Base-by-base conservation (phyloP, 2,329 filamentous ascomycete species). In the Apiospora koreana region DNA sequence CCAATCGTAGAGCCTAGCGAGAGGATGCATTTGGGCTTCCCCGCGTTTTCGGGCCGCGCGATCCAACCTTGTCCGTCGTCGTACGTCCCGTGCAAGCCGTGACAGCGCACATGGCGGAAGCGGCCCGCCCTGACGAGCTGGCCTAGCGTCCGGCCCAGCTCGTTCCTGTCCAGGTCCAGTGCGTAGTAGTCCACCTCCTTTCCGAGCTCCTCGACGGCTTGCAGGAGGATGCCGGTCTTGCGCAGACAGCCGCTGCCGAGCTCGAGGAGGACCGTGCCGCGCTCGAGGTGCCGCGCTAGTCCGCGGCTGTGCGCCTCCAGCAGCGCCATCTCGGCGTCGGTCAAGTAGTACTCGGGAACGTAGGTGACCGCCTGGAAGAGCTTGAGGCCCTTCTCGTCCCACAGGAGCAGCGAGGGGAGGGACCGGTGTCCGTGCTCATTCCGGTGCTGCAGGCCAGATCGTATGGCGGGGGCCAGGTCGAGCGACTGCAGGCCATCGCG, bases 231-330 rank as follows among this genome's bases (percentile, higher is more conserved):
- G 76, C 92, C 92, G 74, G 98, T 90, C 83, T 99, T 98, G 73
- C 96, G 93, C 69, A 99, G 87, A 79, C 98, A 98, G 76, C 95
- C 96, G 84, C 95, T 98, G 74, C 96, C 96, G 75, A 98, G 86
- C 85, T 99, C 96, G 74, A 98, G 88, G 70, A 98, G 79, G 82
- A 97, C 91, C 65, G 94, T 91, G 69, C 90, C 91, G 48, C 91
- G 84, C 12, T 92, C 89, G 72, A 98, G 91, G 65, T 86, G 85
- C 73, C 89, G 86, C 46, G 93, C 94, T 76, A 98, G 95, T 46
- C 88, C 88, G 70, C 86, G 85, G 23, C 94, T 92, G 78, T 92
- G 89, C 68, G 84, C 86, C 78, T 89, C 85, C 73, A 99, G 85
- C 21, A 97, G 87, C 74, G 93, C 88, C 70, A 98, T 98, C 80